Conservation (phyloP, 2,329 filamentous ascomycete genomes). For the Salinomyces thailandicus region DNA sequence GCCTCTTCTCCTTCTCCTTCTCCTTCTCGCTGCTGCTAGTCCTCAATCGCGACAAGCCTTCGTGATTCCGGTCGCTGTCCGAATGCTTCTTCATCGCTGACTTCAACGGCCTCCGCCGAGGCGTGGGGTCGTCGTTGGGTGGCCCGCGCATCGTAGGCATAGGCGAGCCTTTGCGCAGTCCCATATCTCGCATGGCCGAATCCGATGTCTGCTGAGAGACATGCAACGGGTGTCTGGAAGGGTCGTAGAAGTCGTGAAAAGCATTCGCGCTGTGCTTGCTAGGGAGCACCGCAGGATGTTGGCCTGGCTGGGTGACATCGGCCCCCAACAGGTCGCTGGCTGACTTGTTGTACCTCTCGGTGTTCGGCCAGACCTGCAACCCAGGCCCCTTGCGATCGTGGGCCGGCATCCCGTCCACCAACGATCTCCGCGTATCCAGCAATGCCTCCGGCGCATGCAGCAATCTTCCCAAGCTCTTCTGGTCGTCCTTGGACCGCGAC, state of each 20-base stretch:
- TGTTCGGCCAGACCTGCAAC: conserved; percentile 7
- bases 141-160: conserved; percentile 16
- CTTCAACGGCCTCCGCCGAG: conserved; percentile 5
- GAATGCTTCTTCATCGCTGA: conserved; percentile 9
- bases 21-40: background rate
- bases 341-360: conserved; percentile 1
- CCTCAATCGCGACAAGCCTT: background rate
- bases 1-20: conserved; percentile 12
- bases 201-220: conserved; percentile 37
- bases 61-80: conserved; percentile 9
- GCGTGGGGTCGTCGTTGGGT: conserved; percentile 10
- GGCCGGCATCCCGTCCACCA: conserved; percentile 3
- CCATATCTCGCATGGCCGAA: conserved; percentile 35
- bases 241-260: conserved; percentile 34
- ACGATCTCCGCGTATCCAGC: background rate
- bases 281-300: background rate
- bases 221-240: conserved; percentile 29
- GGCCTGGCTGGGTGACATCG: background rate
- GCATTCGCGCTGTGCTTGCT: conserved; percentile 1
- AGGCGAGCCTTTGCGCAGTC: conserved; percentile 28
- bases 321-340: background rate
- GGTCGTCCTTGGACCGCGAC: background rate
- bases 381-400: background rate
- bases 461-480: conserved; percentile 1
- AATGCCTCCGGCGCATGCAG: background rate